Base-by-base conservation (phyloP, 2,329 filamentous ascomycete species). In the Colletotrichum magnum region DNA sequence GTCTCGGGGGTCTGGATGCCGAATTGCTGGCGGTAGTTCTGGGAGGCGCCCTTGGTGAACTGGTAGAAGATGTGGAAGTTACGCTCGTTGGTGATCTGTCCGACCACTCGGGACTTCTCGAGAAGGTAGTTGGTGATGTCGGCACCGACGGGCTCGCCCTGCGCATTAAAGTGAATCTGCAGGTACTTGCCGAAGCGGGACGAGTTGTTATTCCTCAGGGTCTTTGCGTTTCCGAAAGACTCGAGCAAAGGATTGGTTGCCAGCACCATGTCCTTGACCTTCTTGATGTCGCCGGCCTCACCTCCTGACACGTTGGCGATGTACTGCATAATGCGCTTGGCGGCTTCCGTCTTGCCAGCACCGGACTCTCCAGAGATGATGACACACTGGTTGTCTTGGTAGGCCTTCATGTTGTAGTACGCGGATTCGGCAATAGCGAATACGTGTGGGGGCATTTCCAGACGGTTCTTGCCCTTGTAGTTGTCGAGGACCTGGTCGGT, bases 11-110 rank as follows among this genome's bases (percentile, higher is more conserved):
- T 92, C 79, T 98, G 95, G 21, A 99, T 86, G 58, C 96, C 96
- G 77, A 94, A 98, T n/a, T 86, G 90, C 76, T 96, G 90, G 79
- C 94, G 88, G 81, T 98, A 97, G 68, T 92, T 89, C 74, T 92
- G 87, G n/a, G 94, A 93, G 10, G 95, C 95, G 4, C 93, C 94
- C 83, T 98, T 99, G 54, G 96, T 94, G 81, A 98, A 98, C 81
- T 99, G 96, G 83, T 99, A 99, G 81, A 99, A 99, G 76, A 99
- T 98, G 83, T 99, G 96, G 81, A 99, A 99, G 83, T 97, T 98
- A 74, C 96, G 90, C 87, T 99, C 96, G 79, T 98, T 97, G 68
- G 85, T 87, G 74, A 98, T 98, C 84, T 98, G 96, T 16, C 95
- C 94, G 10, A 97, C 94, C 18, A 99, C 96, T 83, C 96, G 89